A percentile compares a stretch with the other conserved stretches of the same genome.
Conservation (phyloP, 768 basidiomycete species). For the Lactarius pseudohatsudake region DNA sequence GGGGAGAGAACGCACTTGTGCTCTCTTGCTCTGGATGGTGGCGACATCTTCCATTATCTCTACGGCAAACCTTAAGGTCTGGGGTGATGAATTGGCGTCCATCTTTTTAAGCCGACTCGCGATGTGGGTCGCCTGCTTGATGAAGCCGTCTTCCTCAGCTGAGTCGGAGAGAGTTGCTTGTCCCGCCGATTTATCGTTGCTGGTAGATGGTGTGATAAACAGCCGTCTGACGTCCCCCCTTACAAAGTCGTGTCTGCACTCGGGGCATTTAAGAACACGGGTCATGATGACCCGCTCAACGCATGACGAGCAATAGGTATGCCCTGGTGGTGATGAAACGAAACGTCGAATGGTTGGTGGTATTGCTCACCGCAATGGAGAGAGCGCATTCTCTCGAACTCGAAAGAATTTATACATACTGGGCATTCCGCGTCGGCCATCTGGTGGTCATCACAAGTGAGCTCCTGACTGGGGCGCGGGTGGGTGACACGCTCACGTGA, state of each 20-base stretch:
- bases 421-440: constrained; percentile 19
- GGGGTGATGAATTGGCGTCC: not conserved
- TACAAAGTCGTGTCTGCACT: constrained; percentile 17
- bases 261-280: constrained; percentile 8
- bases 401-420: constrained; percentile 21
- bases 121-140: constrained; percentile 20
- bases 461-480: not conserved
- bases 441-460: not conserved
- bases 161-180: constrained; percentile 1
- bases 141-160: constrained; percentile 10
- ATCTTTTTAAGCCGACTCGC: constrained; percentile 13
- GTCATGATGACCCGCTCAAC: constrained; percentile 3
- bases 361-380: constrained; percentile 18
- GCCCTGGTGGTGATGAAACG: constrained; percentile 7
- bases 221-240: constrained; percentile 5
- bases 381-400: constrained; percentile 11
- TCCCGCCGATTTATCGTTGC: not conserved
- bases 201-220: constrained; percentile 3
- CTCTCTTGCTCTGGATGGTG: constrained; percentile 14
- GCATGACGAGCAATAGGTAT: constrained; percentile 21
- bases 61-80: constrained; percentile 15
- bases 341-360: not conserved
- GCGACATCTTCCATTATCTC: constrained; percentile 19
- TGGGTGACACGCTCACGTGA: constrained; percentile 23
- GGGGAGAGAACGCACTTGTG: constrained; percentile 10